Conservation (phyloP, 805 yeast species). For the Helenozyma baotianmanensis region DNA sequence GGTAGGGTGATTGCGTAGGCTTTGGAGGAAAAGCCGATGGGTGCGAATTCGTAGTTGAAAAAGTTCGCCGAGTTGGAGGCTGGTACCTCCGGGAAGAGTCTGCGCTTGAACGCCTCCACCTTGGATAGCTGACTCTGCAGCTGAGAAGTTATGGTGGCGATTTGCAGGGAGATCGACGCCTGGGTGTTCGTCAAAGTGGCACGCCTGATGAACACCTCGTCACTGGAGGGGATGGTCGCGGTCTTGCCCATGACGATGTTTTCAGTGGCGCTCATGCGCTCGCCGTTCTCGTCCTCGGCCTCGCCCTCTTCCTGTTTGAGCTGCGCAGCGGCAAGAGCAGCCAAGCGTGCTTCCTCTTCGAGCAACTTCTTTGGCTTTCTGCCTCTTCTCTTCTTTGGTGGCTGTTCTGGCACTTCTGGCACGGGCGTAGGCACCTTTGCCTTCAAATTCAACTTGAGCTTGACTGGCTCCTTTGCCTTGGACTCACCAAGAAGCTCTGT, state of each 20-base stretch:
- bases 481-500: conserved; percentile 16
- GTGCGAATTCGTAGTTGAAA: conserved; percentile 35
- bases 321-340: conserved; percentile 10
- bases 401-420: conserved; percentile 8
- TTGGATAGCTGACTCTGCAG: conserved; percentile 16
- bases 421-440: conserved; percentile 11
- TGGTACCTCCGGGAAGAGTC: conserved; percentile 32
- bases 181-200: conserved; percentile 12
- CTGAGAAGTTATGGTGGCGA: conserved; percentile 10
- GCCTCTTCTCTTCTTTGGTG: conserved; percentile 18
- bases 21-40: conserved; percentile 30
- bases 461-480: conserved; percentile 20
- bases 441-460: conserved; percentile 27
- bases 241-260: conserved; percentile 14
- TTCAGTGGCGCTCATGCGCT: conserved; percentile 10
- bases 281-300: conserved; percentile 6
- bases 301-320: conserved; percentile 8
- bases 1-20: conserved; percentile 46
- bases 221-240: conserved; percentile 10
- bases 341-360: conserved; percentile 16
- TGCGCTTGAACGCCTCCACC: conserved; percentile 17
- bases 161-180: conserved; percentile 6
- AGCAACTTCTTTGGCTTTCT: conserved; percentile 20
- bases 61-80: conserved; percentile 22
- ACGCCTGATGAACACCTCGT: conserved; percentile 15